phyloP scores from a whole-genome alignment of 768 basidiomycete genomes.

The Agaricus subrufescens region DNA sequence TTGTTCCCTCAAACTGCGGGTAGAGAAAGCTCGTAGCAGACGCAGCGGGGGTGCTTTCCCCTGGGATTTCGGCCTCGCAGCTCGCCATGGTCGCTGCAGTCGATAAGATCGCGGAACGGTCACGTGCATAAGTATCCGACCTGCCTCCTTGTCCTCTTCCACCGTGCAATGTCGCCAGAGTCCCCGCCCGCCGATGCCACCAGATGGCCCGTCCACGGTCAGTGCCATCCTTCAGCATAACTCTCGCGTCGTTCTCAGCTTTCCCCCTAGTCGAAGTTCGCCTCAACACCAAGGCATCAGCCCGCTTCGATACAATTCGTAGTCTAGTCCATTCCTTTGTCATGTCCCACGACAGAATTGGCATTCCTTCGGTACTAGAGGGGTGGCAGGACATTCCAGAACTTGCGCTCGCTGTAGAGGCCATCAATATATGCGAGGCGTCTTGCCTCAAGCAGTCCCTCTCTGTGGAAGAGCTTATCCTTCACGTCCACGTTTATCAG shows the following conservation, averaged over 20 bases:
- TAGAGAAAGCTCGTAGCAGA: constrained; percentile 36
- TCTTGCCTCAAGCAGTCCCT: constrained; percentile 51
- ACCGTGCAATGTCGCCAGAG: neutral
- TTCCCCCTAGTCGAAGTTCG: constrained; percentile 73
- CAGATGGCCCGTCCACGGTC: constrained; percentile 68
- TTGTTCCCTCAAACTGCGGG: constrained; percentile 41
- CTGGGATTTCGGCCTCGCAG: neutral
- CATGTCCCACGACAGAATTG: constrained; percentile 57
- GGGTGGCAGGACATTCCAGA: constrained; percentile 80
- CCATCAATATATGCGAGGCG: constrained; percentile 69
- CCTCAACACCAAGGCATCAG: constrained; percentile 58
- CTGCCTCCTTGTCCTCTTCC: constrained; percentile 24
- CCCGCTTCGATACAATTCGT: constrained; percentile 73
- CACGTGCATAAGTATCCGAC: constrained; percentile 26
- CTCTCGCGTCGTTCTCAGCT: neutral
- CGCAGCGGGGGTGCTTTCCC: neutral
- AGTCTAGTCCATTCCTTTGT: constrained; percentile 54
- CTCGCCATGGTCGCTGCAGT: constrained; percentile 6
- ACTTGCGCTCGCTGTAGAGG: constrained; percentile 71
- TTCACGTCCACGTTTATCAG: constrained; percentile 89
- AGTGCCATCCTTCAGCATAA: constrained; percentile 5
- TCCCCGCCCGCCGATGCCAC: constrained; percentile 1
- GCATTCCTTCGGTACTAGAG: constrained; percentile 62
- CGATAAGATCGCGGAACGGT: constrained; percentile 1
- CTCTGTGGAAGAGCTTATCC: constrained; percentile 50